phyloP scores from a whole-genome alignment of 768 basidiomycete genomes.

The Glaciozyma martinii region DNA sequence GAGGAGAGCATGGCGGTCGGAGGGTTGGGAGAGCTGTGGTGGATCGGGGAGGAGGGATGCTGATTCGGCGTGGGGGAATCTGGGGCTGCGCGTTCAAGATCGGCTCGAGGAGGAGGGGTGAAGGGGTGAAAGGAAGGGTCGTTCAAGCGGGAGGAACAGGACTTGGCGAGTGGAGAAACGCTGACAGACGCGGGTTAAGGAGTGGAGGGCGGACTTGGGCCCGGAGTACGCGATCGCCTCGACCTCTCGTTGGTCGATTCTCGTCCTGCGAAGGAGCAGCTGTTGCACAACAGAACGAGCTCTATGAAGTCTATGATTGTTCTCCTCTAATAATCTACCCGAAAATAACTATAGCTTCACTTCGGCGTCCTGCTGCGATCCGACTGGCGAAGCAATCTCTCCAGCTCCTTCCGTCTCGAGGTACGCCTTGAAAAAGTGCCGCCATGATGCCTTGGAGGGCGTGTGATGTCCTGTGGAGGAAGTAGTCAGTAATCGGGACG shows the following conservation, averaged over 20 bases:
- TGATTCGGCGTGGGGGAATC: background rate
- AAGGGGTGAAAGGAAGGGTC: too few relatives aligned
- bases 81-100: too few relatives aligned
- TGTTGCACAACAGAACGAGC: too few relatives aligned
- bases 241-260: too few relatives aligned
- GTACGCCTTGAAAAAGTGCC: constrained; percentile 62
- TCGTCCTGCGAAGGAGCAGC: too few relatives aligned
- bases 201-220: too few relatives aligned
- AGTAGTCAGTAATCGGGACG: background rate
- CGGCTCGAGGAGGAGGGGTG: too few relatives aligned
- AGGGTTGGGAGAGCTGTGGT: background rate
- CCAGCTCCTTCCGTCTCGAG: constrained; percentile 16
- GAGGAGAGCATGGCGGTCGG: constrained; percentile 26
- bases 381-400: constrained; percentile 14
- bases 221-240: too few relatives aligned
- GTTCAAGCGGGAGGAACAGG: too few relatives aligned
- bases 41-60: background rate
- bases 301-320: background rate
- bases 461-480: constrained; percentile 62
- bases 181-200: too few relatives aligned
- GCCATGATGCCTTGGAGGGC: constrained; percentile 67
- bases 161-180: too few relatives aligned
- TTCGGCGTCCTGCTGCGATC: background rate
- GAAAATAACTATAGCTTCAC: constrained; percentile 8
- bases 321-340: background rate